Conservation (phyloP, 2,329 filamentous ascomycete genomes). For the Phyllosticta paracitricarpa region DNA sequence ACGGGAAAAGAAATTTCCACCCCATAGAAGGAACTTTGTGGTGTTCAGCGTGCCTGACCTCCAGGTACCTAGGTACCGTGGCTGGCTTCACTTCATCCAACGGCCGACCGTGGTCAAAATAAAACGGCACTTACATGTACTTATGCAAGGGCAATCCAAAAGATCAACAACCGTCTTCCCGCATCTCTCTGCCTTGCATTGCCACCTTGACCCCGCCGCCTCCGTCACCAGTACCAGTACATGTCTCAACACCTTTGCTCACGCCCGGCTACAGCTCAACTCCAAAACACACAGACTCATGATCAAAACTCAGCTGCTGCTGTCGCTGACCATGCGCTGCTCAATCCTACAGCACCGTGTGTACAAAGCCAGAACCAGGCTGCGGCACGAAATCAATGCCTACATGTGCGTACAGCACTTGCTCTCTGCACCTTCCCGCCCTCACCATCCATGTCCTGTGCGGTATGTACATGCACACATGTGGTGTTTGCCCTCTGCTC, state of each 20-base stretch:
- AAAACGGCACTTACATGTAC: too few relatives aligned
- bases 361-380: background rate
- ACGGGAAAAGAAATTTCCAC: background rate
- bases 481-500: background rate
- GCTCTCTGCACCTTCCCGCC: background rate
- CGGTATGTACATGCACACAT: background rate
- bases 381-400: background rate
- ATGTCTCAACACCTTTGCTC: too few relatives aligned
- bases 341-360: background rate
- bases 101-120: too few relatives aligned
- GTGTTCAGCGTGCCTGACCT: background rate
- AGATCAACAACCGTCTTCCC: too few relatives aligned
- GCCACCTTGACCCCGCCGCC: too few relatives aligned
- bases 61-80: too few relatives aligned
- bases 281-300: background rate
- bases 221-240: too few relatives aligned
- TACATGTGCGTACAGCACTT: background rate
- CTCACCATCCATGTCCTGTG: background rate
- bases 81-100: too few relatives aligned
- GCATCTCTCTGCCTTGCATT: too few relatives aligned
- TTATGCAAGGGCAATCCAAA: too few relatives aligned
- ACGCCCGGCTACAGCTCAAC: too few relatives aligned
- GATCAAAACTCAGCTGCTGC: background rate
- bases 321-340: background rate
- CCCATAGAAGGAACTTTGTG: background rate